Base-by-base conservation (phyloP, 805 yeast genomes). In the Candida saitoana region DNA sequence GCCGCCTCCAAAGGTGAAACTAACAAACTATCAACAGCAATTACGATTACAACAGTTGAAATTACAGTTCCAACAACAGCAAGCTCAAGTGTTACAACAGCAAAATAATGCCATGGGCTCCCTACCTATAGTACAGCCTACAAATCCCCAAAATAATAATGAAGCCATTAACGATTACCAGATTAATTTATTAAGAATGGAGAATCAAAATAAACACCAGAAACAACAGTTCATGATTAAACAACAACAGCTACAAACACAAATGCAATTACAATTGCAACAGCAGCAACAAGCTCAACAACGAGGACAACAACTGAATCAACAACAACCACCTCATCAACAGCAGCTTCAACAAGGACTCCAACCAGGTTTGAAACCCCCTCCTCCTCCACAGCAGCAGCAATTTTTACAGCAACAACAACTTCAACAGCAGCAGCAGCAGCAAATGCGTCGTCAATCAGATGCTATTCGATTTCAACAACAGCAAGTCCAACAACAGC, bases 41-140 rank as follows among this genome's bases (percentile, higher is more conserved):
- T 48, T 52, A 22, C 42, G 55, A 30, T 48, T 55, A 34, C 61
- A 57, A 42, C 62, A 56, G 36, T 46, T 57, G 52, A 49, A 49
- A 46, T 40, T 45, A 18, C 60, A 55, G 30, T 51, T 46, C 29
- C 59, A 54, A 33, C 59, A 53, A 41, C 58, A 52, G 14, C 41
- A 38, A n/a, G 30, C 27, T n/a, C 40, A 30, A 20, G 29, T 25
- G 1, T n/a, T 19, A n/a, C 34, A 38, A 30, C 39, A 41, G 27
- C 45, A 34, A 14, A 39, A 31, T 17, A 34, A 25, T 5, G 33
- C 40, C 17, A 19, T 29, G 19, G 34, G 20, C 12, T 32, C 25
- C 24, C 17, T 31, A 8, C 41, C 41, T 8, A 27, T 32, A 11
- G 32, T 38, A 7, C 43, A 41, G n/a, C 39, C 34, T 33, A 20